Conservation (phyloP, 768 basidiomycete species). For the Suillus weaverae region DNA sequence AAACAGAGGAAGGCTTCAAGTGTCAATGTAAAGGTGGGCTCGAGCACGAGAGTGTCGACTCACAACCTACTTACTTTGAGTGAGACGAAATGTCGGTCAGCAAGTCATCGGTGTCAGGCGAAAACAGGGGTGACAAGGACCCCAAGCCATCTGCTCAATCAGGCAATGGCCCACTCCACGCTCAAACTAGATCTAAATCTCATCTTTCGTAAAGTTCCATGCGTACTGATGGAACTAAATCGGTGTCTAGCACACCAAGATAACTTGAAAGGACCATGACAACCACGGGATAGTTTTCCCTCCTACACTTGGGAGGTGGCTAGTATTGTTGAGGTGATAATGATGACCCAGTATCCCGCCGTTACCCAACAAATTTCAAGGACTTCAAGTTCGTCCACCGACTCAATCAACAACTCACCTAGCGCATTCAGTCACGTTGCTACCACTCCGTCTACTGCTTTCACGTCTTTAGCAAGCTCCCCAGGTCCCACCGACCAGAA, state of each 20-base stretch:
- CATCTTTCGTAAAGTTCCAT: neutral
- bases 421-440: neutral
- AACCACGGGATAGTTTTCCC: neutral
- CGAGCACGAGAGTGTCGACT: neutral
- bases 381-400: neutral
- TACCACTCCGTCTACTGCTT: conserved; percentile 14
- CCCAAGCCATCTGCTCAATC: neutral
- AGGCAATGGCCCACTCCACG: no score
- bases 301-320: neutral
- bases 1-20: neutral
- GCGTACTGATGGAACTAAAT: neutral
- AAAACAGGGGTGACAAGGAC: neutral
- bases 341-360: neutral
- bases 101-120: no score
- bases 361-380: neutral
- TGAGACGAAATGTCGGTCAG: neutral
- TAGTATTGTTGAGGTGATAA: neutral
- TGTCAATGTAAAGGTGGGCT: neutral
- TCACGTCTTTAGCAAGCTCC: conserved; percentile 5
- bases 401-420: conserved; percentile 5
- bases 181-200: neutral
- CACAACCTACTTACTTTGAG: neutral
- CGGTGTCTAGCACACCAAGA: neutral
- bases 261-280: neutral
- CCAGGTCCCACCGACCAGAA: neutral